phyloP scores from a whole-genome alignment of 1,284 basidiomycete species.

The Melanopsichium pennsylvanicum region DNA sequence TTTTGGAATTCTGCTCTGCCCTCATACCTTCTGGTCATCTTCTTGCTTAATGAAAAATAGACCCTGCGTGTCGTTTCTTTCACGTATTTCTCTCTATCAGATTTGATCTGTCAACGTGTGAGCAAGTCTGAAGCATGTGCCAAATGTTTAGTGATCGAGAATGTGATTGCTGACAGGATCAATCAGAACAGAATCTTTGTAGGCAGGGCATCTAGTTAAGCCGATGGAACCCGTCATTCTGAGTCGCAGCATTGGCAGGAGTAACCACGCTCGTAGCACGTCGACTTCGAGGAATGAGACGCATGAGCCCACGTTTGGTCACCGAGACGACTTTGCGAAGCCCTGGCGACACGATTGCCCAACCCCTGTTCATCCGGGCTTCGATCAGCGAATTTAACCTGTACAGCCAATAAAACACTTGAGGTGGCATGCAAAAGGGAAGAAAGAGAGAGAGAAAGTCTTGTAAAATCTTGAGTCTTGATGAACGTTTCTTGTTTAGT shows the following conservation, averaged over 20 bases:
- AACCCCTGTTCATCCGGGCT: background rate
- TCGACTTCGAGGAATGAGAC: background rate
- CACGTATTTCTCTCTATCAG: constrained; percentile 1
- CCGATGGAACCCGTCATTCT: constrained; percentile 6
- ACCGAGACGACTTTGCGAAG: background rate
- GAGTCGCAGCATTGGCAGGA: constrained; percentile 2
- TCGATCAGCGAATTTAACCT: background rate
- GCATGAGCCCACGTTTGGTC: background rate
- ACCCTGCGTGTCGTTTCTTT: too few species aligned
- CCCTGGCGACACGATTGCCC: constrained; percentile 2
- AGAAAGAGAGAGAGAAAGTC: background rate
- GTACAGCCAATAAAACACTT: constrained; percentile 13
- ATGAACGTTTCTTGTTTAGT: constrained; percentile 14
- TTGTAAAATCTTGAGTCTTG: constrained; percentile 4
- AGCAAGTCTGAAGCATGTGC: too few species aligned
- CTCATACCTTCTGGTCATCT: constrained; percentile 13
- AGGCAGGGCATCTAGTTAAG: constrained; percentile 2
- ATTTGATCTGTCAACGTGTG: background rate
- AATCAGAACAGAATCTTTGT: too few species aligned
- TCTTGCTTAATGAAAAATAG: too few species aligned
- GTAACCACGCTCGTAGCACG: background rate
- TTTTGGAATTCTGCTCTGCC: background rate
- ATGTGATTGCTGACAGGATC: too few species aligned
- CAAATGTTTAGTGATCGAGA: too few species aligned
- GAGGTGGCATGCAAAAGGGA: background rate